These are phyloP conservation scores for Saturnispora ahearnii DNA, from an alignment of 805 yeast species.

Conservation along the genomic window DNA sequence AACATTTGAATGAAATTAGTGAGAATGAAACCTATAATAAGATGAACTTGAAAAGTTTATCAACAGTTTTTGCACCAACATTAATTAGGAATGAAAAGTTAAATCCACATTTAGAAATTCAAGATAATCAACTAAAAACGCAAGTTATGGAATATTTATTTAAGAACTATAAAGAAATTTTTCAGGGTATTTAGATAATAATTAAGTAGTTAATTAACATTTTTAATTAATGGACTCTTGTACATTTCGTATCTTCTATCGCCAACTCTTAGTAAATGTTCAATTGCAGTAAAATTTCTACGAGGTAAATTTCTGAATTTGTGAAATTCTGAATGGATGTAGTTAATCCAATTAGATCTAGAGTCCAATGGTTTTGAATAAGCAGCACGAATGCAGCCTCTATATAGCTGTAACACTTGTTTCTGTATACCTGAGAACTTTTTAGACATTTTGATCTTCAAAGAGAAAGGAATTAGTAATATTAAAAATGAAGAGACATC, in stretches of 20 bases:
- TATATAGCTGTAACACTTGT: conserved; percentile 42
- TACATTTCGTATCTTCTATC: conserved; percentile 63
- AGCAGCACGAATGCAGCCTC: conserved; percentile 38
- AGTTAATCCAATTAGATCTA: conserved; percentile 26
- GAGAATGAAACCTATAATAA: conserved; percentile 48
- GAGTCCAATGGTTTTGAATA: conserved; percentile 36
- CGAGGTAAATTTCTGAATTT: conserved; percentile 50
- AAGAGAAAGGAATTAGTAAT: neutral
- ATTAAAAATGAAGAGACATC: no score
- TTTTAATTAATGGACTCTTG: conserved; percentile 60
- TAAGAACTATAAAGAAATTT: conserved; percentile 34
- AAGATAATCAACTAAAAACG: conserved; percentile 76
- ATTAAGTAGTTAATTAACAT: conserved; percentile 34
- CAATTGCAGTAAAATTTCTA: conserved; percentile 78
- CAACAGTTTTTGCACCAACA: conserved; percentile 94
- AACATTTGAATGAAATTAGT: conserved; percentile 58
- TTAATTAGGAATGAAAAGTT: conserved; percentile 55
- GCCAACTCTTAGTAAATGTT: conserved; percentile 74
- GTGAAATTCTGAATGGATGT: conserved; percentile 46
- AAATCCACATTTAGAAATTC: conserved; percentile 71
- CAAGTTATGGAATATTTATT: conserved; percentile 68
- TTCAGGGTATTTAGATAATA: conserved; percentile 10
- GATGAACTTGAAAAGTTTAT: conserved; percentile 75
- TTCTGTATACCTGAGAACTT: conserved; percentile 40
- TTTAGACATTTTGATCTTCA: conserved; percentile 10